Percentiles rank a stretch among this genome's conserved stretches.
Evolutionary conservation across 208 protist species (phyloP).

Genomic region (Naegleria fowleri): DNA sequence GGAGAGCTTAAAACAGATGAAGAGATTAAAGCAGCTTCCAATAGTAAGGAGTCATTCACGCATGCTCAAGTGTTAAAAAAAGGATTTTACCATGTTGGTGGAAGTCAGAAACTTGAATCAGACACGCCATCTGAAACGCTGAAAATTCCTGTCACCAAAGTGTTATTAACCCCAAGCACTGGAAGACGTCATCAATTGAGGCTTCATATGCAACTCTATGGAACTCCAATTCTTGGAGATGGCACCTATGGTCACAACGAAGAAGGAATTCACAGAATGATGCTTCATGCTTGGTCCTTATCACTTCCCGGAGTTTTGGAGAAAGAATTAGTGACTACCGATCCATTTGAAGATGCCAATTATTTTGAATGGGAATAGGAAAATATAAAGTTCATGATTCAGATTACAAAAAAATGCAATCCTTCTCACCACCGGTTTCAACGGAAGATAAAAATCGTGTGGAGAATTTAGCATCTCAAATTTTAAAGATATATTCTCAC

Average conservation of each 20-base stretch:
- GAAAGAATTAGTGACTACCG: background rate
- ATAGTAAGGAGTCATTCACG: background rate
- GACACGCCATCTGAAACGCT: too few species aligned
- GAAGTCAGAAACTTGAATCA: background rate
- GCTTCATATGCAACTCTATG: conserved; percentile 48
- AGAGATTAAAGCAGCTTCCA: background rate
- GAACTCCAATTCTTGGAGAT: conserved; percentile 42
- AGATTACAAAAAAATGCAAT: background rate
- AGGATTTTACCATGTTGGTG: background rate
- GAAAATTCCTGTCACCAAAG: background rate
- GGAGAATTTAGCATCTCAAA: too few species aligned
- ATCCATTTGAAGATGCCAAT: background rate
- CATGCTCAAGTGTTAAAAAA: background rate
- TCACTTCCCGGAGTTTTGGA: conserved; percentile 32
- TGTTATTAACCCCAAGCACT: conserved; percentile 19
- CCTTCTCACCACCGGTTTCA: too few species aligned
- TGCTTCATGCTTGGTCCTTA: conserved; percentile 43
- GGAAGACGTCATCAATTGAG: conserved; percentile 76
- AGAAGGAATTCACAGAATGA: conserved; percentile 29
- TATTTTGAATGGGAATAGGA: background rate
- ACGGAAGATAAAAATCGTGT: too few species aligned
- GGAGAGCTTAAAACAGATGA: background rate
- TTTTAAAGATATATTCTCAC: too few species aligned
- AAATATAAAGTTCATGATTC: background rate
- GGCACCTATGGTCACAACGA: conserved; percentile 13